phyloP scores from a whole-genome alignment of 805 yeast genomes.

The Myxozyma melibiosi region DNA sequence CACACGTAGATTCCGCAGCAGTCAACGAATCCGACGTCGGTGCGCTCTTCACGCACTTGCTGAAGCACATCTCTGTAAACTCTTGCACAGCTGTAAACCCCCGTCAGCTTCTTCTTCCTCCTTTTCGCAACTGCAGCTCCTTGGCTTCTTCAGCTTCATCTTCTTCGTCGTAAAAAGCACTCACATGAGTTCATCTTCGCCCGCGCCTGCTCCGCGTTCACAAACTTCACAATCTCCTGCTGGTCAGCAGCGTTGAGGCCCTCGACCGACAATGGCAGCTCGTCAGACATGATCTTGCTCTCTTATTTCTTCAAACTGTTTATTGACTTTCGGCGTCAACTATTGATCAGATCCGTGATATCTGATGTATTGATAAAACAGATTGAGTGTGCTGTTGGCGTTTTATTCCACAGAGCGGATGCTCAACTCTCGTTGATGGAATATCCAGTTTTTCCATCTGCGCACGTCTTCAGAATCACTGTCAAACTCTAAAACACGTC shows the following conservation, averaged over 20 bases:
- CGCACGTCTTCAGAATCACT: no score
- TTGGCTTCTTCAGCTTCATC: no score
- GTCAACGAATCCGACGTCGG: conserved; percentile 49
- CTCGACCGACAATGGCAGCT: not conserved
- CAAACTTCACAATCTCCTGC: not conserved
- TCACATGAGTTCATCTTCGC: not conserved
- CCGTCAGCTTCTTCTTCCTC: not conserved
- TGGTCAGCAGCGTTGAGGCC: not conserved
- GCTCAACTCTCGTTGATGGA: no score
- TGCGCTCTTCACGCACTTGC: conserved; percentile 65
- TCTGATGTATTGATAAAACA: no score
- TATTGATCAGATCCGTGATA: no score
- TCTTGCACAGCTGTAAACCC: conserved; percentile 62
- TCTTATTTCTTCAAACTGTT: no score
- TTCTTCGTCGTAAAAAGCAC: not conserved
- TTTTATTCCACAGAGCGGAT: no score
- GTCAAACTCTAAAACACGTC: no score
- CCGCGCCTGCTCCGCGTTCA: not conserved
- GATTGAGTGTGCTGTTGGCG: no score
- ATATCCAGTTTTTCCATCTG: no score
- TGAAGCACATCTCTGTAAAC: conserved; percentile 89
- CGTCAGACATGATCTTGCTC: no score
- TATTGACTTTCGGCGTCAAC: no score
- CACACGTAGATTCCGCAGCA: conserved; percentile 65
- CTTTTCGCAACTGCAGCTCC: not conserved